Conservation (phyloP, 192 early-diverging fungal genomes). For the Phycomyces blakesleeanus region DNA sequence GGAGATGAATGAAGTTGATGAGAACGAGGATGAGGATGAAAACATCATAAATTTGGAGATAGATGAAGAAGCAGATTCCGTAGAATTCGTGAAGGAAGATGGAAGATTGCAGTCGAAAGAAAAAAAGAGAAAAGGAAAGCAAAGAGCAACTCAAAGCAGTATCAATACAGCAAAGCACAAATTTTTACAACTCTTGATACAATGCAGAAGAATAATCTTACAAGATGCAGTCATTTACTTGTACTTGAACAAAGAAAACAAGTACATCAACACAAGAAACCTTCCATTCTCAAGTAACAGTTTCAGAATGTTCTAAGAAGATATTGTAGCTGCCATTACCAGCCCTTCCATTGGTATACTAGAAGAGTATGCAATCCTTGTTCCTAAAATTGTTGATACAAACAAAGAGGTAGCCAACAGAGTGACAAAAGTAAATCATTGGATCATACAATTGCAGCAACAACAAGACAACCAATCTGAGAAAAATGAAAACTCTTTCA, state of each 20-base stretch:
- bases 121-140: not conserved
- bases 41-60: too few relatives aligned
- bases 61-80: too few relatives aligned
- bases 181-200: not conserved
- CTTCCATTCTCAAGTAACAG: not conserved
- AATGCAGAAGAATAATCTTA: not conserved
- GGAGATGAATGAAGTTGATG: too few relatives aligned
- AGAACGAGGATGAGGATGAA: too few relatives aligned
- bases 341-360: not conserved
- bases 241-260: not conserved
- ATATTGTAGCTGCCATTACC: not conserved
- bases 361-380: not conserved
- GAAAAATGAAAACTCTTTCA: too few relatives aligned
- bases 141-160: not conserved
- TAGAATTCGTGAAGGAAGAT: too few relatives aligned
- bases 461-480: too few relatives aligned
- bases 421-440: not conserved
- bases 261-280: not conserved
- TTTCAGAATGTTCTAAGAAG: not conserved
- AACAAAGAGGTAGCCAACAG: not conserved
- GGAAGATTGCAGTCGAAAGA: not conserved
- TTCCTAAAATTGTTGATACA: not conserved
- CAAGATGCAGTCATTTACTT: constrained; percentile 2
- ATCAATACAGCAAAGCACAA: not conserved
- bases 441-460: not conserved